Evolutionary conservation across 345 rosid species (phyloP).

Genomic region (Syzygium jambos): DNA sequence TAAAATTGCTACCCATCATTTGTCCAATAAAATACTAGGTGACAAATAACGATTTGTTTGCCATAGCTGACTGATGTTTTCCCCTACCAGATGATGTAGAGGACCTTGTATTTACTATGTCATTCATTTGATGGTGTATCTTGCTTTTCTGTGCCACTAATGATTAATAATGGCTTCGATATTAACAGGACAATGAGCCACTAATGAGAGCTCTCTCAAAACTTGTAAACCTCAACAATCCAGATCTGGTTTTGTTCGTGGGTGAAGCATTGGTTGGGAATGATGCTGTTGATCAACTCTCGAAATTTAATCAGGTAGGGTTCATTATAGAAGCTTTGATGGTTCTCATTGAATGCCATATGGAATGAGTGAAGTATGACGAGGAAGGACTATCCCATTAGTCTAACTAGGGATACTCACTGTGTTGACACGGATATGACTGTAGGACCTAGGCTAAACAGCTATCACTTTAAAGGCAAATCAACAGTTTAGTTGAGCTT

Average conservation of each 20-base stretch:
- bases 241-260: conserved; percentile 92
- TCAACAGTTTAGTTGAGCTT: not conserved
- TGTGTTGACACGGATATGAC: not conserved
- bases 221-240: conserved; percentile 73
- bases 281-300: conserved; percentile 93
- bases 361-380: not conserved
- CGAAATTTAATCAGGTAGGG: conserved; percentile 87
- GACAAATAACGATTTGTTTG: not conserved
- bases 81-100: not conserved
- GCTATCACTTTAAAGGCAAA: not conserved
- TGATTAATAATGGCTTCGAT: not conserved
- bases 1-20: not conserved
- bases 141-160: not conserved
- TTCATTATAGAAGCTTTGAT: not conserved
- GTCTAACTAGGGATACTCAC: not conserved
- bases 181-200: conserved; percentile 81
- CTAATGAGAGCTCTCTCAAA: conserved; percentile 98
- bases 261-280: conserved; percentile 99
- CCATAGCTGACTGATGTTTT: not conserved
- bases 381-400: not conserved
- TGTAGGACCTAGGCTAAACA: not conserved
- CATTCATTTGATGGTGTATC: not conserved
- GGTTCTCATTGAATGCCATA: not conserved
- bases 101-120: not conserved
- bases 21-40: not conserved